Evolutionary conservation across 306 rosid species (phyloP).

Genomic region (Pyrus pyrifolia): DNA sequence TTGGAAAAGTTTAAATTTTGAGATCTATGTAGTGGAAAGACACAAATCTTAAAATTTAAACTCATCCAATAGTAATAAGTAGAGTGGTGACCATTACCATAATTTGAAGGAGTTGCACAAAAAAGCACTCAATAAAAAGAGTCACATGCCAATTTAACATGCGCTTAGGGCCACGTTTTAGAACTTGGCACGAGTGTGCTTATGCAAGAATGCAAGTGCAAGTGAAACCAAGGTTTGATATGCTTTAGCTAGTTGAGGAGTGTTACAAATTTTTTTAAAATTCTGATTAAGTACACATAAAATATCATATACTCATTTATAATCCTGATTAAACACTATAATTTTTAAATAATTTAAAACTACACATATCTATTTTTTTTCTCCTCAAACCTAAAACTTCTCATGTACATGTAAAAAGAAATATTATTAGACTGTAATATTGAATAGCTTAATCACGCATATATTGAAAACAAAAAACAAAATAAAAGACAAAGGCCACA

Average conservation of each 20-base stretch:
- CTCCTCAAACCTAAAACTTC: accelerated
- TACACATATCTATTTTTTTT: not conserved
- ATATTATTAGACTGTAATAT: accelerated
- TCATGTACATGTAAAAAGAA: accelerated
- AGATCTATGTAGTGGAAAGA: too few species aligned
- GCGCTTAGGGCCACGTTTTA: not conserved
- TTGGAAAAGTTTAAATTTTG: too few species aligned
- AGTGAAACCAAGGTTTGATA: not conserved
- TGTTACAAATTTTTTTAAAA: not conserved
- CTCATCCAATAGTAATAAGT: too few species aligned
- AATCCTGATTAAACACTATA: not conserved
- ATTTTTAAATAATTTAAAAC: too few species aligned
- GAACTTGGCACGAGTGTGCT: too few species aligned
- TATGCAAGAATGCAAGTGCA: not conserved
- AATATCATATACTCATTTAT: not conserved
- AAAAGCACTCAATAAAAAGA: too few species aligned
- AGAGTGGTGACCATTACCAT: too few species aligned
- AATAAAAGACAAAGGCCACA: too few species aligned
- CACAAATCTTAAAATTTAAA: too few species aligned
- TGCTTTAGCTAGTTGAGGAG: not conserved
- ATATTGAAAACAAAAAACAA: not conserved
- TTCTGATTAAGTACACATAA: not conserved
- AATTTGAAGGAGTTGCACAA: too few species aligned
- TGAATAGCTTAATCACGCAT: not conserved
- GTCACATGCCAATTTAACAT: not conserved